Base-by-base conservation (phyloP, 495 filamentous ascomycete species). In the Sphaerosporella brunnea region DNA sequence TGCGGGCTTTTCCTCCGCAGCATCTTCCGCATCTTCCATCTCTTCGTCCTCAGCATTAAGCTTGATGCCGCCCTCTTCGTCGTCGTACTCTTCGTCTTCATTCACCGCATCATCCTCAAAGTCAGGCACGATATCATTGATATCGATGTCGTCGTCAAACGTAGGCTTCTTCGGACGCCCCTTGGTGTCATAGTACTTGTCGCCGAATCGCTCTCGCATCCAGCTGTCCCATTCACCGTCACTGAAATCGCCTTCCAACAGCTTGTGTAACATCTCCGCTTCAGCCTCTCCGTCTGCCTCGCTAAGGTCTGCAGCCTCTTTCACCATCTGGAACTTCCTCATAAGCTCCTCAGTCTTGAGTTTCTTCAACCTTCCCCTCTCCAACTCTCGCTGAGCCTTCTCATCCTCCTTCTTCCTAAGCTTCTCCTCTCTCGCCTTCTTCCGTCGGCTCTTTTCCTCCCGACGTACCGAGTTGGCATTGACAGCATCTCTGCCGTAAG, bases 141-240 rank as follows among this genome's bases (percentile, higher is more conserved):
- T 95, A 56, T 93, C 86, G 56, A 96, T 94, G 56, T 97, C 90
- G 54, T 94, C 84, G 49, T 93, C 82, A 83, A 86, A 97, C 47
- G 77, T 82, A 16, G 90, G 90, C 69, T 97, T 97, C 69, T 84
- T 90, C 15, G 73, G 64, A 49, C 74, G 77, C 3, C 75, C 77
- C 0, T 62, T 65, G 25, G 75, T 76, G 4, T 74, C 79, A 57
- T 97, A 97, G 64, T 97, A 97, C 4, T 75, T 72, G 3, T 93
- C 80, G 23, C 82, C 84, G 60, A 97, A 97, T 4, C 73, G 69
- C 62, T 79, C 80, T 50, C 71, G 68, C 82, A 96, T 93, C 64
- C 88, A 83, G 48, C 74, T 63, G 47, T 93, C 84, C 88, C 88
- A 95, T 50, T 79, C 68, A 24, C 79, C 76, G 55, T 88, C 77